Evolutionary conservation across 352 stramenopile species (phyloP), one percentile per base, ranked within the genome.

Genomic region (Phytophthora europaea): DNA sequence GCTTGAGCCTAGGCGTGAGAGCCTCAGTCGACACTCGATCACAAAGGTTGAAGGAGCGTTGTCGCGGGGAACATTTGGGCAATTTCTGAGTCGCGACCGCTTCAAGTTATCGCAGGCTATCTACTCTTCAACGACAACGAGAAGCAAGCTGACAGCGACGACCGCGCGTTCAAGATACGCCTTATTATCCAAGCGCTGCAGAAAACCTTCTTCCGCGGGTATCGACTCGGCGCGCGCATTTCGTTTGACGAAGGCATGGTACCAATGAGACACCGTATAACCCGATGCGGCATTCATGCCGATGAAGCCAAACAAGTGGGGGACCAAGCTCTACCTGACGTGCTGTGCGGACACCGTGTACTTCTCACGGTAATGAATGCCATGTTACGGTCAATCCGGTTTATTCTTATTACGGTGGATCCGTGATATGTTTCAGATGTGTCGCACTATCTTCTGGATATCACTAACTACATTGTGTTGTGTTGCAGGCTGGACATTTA

Each of bases 91-190:
- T 15, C 50, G 50, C 2, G 61, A 54, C 50, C 48, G 43, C 54
- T 67, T 4, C 50, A 69, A 3, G 62, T 62, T 6, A 69, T 69
- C 15, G n/a, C 52, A 13, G 22, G 22, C 1, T 69, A 18, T 6
- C 12, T 69, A 0, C 61, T 62, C 43, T 69, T 62, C 52, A 56
- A 69, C 10, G 40, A 50, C 40, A 69, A 62, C 8, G 22, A 12
- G 5, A 38, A 51, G 1, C 62, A 50, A 10, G 40, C 18, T 1
- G 40, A 48, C 0, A 61, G 36, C 47, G 18, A 20, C 1, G 62
- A 69, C 26, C 23, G 52, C 26, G 40, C 62, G 6, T 69, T 61
- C 38, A 69, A 69, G 28, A 56, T 69, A 12, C 13, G 26, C 0
- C 52, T 26, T 15, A 52, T 56, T 23, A 40, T 57, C 16, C 51